Conservation (phyloP, 176 grass and related monocot genomes). For the Carex cristatella region DNA sequence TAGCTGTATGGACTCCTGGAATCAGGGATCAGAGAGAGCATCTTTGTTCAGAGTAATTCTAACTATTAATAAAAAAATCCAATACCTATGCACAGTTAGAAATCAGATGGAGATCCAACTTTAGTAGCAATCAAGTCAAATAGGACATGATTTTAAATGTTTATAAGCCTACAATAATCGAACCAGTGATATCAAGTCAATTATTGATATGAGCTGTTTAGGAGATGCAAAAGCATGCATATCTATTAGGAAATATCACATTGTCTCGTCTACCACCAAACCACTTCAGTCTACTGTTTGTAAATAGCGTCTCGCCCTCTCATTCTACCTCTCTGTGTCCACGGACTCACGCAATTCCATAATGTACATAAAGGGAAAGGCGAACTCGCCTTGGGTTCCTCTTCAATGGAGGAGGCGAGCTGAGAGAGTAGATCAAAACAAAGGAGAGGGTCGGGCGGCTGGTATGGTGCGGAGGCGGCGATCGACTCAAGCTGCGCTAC, state of each 20-base stretch:
- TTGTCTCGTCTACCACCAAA: neutral
- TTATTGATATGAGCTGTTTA: neutral
- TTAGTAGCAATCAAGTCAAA: neutral
- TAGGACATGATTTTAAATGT: neutral
- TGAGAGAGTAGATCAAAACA: constrained; percentile 99
- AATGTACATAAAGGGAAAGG: neutral
- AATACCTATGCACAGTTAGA: neutral
- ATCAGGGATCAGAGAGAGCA: neutral
- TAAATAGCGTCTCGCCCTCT: neutral
- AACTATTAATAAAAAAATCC: neutral
- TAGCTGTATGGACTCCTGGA: constrained; percentile 85
- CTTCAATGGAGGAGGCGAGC: constrained; percentile 72
- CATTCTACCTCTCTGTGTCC: neutral
- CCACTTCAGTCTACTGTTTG: neutral
- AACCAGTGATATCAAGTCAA: neutral
- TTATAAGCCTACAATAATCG: neutral
- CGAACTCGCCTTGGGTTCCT: constrained; percentile 63
- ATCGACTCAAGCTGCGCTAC: constrained; percentile 95
- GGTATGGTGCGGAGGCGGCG: constrained; percentile 68
- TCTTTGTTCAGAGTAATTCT: neutral
- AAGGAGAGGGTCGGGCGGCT: constrained; percentile 71
- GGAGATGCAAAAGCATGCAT: neutral
- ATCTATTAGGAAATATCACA: neutral
- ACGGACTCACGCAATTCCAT: neutral
- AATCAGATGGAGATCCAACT: neutral